Evolutionary conservation across 106 monocot genomes (phyloP).

Genomic region (Phalaenopsis aphrodite): DNA sequence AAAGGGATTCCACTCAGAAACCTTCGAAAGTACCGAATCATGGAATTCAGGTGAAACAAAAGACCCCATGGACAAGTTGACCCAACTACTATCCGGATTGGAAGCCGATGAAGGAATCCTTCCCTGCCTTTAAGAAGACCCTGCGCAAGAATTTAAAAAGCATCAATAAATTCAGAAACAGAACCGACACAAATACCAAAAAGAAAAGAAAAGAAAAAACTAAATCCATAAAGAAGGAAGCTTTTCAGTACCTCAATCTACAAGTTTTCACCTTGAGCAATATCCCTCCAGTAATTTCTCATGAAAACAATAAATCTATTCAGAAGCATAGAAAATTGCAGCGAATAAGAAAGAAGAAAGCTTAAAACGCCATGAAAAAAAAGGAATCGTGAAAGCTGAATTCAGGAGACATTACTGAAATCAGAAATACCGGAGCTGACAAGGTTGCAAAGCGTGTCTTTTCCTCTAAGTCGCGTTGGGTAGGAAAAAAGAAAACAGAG

Average conservation of each 20-base stretch:
- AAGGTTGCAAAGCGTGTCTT: background rate
- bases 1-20: conserved; percentile 4
- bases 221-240: background rate
- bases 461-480: background rate
- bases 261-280: background rate
- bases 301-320: background rate
- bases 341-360: too few species aligned
- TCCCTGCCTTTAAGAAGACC: background rate
- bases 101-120: background rate
- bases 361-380: too few species aligned
- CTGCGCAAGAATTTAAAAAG: background rate
- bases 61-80: background rate
- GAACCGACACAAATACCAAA: background rate
- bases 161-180: background rate
- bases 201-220: background rate
- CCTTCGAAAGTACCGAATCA: background rate
- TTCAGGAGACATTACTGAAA: background rate
- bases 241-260: background rate
- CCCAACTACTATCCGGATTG: background rate
- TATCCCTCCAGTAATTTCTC: background rate
- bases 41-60: background rate
- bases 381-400: too few species aligned
- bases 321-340: too few species aligned
- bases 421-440: background rate
- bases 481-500: background rate